phyloP scores from a whole-genome alignment of 176 grass and related monocot species.

The Panicum miliaceum region DNA sequence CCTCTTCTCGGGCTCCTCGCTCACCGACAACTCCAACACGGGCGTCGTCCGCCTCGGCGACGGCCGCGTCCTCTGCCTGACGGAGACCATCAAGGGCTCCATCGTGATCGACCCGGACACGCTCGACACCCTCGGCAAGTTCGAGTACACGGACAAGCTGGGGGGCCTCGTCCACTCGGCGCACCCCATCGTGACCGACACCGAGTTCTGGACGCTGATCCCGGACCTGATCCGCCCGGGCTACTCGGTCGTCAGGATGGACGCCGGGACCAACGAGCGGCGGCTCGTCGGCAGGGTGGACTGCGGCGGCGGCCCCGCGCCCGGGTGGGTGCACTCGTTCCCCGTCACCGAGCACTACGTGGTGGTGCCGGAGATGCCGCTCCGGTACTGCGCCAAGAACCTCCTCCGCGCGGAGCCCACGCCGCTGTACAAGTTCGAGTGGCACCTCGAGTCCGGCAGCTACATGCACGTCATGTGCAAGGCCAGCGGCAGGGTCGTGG shows the following conservation, averaged over 20 bases:
- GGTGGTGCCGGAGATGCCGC: conserved; percentile 94
- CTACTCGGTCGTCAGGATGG: conserved; percentile 77
- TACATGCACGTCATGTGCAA: conserved; percentile 99
- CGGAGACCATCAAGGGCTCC: conserved; percentile 93
- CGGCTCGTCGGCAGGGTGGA: conserved; percentile 77
- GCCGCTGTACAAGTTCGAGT: conserved; percentile 98
- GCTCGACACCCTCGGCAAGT: conserved; percentile 84
- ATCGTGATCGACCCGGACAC: conserved; percentile 90
- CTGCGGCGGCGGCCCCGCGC: conserved; percentile 84
- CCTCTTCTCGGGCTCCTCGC: conserved; percentile 84
- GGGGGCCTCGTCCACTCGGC: conserved; percentile 90
- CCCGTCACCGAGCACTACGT: conserved; percentile 87
- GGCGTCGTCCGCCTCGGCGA: conserved; percentile 90
- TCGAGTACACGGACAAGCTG: conserved; percentile 76
- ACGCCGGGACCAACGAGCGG: conserved; percentile 78
- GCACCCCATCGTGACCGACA: conserved; percentile 82
- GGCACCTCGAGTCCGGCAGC: conserved; percentile 77
- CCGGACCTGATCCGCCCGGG: conserved; percentile 86
- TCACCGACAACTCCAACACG: conserved; percentile 99
- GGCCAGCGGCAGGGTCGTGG: conserved; percentile 86
- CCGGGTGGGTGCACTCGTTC: conserved; percentile 99
- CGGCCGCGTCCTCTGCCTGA: conserved; percentile 93
- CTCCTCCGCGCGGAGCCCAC: conserved; percentile 92
- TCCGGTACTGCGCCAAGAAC: conserved; percentile 88
- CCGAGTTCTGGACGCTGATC: conserved; percentile 86